phyloP scores from a whole-genome alignment of 768 basidiomycete genomes.

The Daedalea quercina region DNA sequence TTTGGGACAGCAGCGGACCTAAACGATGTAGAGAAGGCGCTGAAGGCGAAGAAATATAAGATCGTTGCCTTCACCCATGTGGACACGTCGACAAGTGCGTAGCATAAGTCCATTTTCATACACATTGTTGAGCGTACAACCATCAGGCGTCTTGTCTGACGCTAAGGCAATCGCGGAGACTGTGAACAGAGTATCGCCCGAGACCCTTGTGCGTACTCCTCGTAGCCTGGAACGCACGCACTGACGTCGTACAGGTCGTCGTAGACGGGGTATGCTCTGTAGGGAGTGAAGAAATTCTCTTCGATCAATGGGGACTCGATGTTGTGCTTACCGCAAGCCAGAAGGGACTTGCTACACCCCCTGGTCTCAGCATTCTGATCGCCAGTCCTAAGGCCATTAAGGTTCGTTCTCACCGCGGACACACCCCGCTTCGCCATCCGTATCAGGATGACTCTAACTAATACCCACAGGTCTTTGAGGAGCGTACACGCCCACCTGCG shows the following conservation, averaged over 20 bases:
- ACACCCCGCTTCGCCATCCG: too few species aligned
- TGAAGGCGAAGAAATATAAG: constrained; percentile 80
- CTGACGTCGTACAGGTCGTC: constrained; percentile 41
- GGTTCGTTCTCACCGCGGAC: constrained; percentile 27
- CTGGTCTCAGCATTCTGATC: constrained; percentile 83
- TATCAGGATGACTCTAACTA: too few species aligned
- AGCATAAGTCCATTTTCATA: background rate
- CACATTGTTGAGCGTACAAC: background rate
- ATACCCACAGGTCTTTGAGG: constrained; percentile 44
- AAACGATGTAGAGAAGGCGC: constrained; percentile 56
- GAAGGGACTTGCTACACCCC: constrained; percentile 91
- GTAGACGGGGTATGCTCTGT: constrained; percentile 96
- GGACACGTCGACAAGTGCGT: constrained; percentile 74
- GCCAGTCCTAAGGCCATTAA: constrained; percentile 76
- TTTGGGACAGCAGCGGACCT: constrained; percentile 70
- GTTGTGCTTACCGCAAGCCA: constrained; percentile 82
- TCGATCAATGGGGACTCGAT: constrained; percentile 93
- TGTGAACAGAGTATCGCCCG: constrained; percentile 72
- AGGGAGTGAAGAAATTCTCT: constrained; percentile 89
- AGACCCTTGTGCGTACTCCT: constrained; percentile 55
- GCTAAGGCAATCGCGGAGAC: constrained; percentile 68
- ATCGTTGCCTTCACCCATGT: constrained; percentile 92
- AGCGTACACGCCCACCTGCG: constrained; percentile 54
- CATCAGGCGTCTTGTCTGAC: constrained; percentile 74
- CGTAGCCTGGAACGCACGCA: background rate